Evolutionary conservation across 2,329 filamentous ascomycete species (phyloP).

Genomic region (Neocatenulostroma microsporum): DNA sequence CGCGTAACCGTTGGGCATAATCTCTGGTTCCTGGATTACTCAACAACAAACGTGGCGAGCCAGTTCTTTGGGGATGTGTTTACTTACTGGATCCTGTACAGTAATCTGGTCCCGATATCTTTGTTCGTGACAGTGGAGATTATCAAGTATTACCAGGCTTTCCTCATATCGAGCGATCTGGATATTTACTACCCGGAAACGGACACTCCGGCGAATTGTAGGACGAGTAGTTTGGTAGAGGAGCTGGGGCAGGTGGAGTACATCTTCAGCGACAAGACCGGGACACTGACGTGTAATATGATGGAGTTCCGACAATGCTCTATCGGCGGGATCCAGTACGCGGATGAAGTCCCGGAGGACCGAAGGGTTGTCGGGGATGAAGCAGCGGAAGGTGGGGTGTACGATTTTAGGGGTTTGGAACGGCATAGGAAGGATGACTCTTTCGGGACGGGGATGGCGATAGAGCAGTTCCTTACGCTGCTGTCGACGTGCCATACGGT

Average conservation of each 20-base stretch:
- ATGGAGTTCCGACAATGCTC: constrained; percentile 98
- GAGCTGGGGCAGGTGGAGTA: constrained; percentile 97
- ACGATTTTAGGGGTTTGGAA: constrained; percentile 70
- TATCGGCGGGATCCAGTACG: constrained; percentile 89
- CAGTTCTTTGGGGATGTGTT: constrained; percentile 92
- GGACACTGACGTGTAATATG: constrained; percentile 93
- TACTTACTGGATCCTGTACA: constrained; percentile 98
- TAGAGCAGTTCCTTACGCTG: constrained; percentile 79
- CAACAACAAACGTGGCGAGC: constrained; percentile 55
- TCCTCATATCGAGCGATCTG: constrained; percentile 92
- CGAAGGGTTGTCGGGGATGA: constrained; percentile 63
- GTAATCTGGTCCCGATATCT: constrained; percentile 90
- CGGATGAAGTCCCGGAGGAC: constrained; percentile 86
- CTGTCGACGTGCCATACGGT: constrained; percentile 93
- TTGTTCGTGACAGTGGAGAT: constrained; percentile 96
- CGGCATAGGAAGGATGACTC: constrained; percentile 52
- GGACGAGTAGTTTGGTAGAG: constrained; percentile 92
- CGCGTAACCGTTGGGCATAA: constrained; percentile 55
- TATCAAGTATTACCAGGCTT: constrained; percentile 97
- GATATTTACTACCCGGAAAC: constrained; percentile 97
- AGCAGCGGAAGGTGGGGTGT: constrained; percentile 68
- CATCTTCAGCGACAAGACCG: constrained; percentile 97
- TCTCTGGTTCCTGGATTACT: constrained; percentile 65
- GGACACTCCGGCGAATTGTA: constrained; percentile 89
- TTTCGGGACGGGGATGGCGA: constrained; percentile 52